These are phyloP conservation scores for Diaporthe longicolla DNA, from an alignment of 2,329 filamentous ascomycete genomes.

Conservation along the genomic window DNA sequence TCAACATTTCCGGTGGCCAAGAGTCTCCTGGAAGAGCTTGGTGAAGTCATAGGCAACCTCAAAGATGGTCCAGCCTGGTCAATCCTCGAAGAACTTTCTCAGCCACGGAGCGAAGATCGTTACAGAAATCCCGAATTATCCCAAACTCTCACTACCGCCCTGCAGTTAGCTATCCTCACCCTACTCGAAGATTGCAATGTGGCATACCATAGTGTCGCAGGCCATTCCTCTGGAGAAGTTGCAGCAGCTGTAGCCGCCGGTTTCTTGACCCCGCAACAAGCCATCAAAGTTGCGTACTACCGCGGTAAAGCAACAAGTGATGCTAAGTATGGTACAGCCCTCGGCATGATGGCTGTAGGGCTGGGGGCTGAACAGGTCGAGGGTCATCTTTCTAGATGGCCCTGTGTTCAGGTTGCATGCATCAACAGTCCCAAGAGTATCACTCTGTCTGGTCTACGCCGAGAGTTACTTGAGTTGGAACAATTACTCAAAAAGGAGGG, in stretches of 20 bases:
- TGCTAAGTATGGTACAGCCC: not conserved
- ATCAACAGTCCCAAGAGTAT: slow-evolving; percentile 48
- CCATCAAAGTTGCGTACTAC: slow-evolving; percentile 12
- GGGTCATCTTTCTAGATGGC: not conserved
- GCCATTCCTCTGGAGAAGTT: slow-evolving; percentile 36
- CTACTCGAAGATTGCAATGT: slow-evolving; percentile 17
- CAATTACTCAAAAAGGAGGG: slow-evolving; percentile 43
- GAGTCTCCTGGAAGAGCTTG: not conserved
- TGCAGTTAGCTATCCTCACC: slow-evolving; percentile 23
- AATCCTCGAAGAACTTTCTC: slow-evolving; percentile 5
- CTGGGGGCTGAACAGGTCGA: not conserved
- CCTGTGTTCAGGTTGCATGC: slow-evolving; percentile 27
- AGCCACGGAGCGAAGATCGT: not conserved
- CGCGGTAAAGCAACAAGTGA: slow-evolving; percentile 13
- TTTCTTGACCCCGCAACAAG: not conserved
- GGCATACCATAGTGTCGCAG: not conserved
- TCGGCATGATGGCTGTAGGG: slow-evolving; percentile 40
- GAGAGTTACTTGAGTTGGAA: slow-evolving; percentile 44
- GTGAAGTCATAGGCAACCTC: slow-evolving; percentile 6
- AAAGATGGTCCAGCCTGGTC: slow-evolving; percentile 14
- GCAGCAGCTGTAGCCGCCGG: slow-evolving; percentile 37
- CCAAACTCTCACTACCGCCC: slow-evolving; percentile 20
- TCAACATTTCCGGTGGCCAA: not conserved
- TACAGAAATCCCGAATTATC: slow-evolving; percentile 26
- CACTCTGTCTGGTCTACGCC: slow-evolving; percentile 52